Evolutionary conservation across 208 protist species (phyloP).

Genomic region (Leishmania braziliensis): DNA sequence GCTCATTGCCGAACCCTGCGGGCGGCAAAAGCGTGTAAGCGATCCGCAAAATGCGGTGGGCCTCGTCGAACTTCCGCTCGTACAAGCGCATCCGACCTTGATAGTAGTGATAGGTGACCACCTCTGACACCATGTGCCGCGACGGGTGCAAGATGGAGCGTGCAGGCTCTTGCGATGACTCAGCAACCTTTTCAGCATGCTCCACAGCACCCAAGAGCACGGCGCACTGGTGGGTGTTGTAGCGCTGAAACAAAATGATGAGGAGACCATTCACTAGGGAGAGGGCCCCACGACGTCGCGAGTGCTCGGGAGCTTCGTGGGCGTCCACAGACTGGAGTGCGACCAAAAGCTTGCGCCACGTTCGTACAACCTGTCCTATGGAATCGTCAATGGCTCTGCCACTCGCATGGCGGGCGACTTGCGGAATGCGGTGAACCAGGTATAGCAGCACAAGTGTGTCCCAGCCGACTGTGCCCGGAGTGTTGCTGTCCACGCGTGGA

Average conservation of each 20-base stretch:
- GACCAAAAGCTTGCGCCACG: conserved; percentile 78
- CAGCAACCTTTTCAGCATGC: conserved; percentile 57
- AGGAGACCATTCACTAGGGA: conserved; percentile 82
- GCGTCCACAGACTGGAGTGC: conserved; percentile 76
- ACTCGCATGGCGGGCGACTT: conserved; percentile 62
- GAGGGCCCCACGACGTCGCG: conserved; percentile 78
- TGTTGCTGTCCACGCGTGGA: conserved; percentile 42
- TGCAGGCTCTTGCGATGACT: conserved; percentile 33
- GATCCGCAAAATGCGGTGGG: conserved; percentile 45
- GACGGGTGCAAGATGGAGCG: conserved; percentile 73
- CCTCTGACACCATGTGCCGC: conserved; percentile 83
- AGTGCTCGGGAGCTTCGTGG: conserved; percentile 63
- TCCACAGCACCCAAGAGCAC: conserved; percentile 64
- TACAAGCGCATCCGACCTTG: conserved; percentile 77
- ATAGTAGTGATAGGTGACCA: conserved; percentile 84
- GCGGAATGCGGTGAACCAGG: conserved; percentile 79
- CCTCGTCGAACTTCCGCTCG: conserved; percentile 57
- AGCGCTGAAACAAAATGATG: conserved; percentile 72
- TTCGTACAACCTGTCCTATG: conserved; percentile 69
- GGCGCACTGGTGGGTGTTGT: conserved; percentile 85
- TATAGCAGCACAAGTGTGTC: conserved; percentile 83
- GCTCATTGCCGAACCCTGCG: conserved; percentile 45
- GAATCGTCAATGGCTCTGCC: conserved; percentile 66
- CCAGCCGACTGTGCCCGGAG: conserved; percentile 82
- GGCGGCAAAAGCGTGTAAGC: conserved; percentile 77